Evolutionary conservation across 228 moss, liverwort and hornwort species (phyloP).

Genomic region (Sphagnum fallax): DNA sequence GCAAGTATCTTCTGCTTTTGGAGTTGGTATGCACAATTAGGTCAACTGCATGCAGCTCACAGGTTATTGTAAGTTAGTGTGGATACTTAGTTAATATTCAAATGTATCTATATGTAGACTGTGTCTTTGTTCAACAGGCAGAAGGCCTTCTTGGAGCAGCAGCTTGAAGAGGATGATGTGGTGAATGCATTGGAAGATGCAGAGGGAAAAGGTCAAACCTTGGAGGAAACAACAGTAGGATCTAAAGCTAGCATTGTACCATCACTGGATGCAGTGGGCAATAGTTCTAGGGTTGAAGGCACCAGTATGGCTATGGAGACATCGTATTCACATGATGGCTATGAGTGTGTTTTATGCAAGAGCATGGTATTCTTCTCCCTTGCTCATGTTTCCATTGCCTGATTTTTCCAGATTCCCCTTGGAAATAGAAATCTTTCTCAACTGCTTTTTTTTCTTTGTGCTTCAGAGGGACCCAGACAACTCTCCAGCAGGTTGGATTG

Average conservation of each 20-base stretch:
- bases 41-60: neutral
- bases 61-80: neutral
- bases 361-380: conserved; percentile 44
- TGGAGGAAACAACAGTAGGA: too few relatives aligned
- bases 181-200: too few relatives aligned
- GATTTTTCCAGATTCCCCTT: neutral
- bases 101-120: neutral
- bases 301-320: conserved; percentile 19
- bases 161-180: neutral
- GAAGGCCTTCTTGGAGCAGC: conserved; percentile 73
- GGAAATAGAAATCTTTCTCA: neutral
- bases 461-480: too few relatives aligned
- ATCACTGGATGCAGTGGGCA: neutral
- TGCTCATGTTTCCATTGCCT: neutral
- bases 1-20: neutral
- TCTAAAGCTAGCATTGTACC: too few relatives aligned
- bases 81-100: neutral
- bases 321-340: conserved; percentile 17
- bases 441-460: too few relatives aligned
- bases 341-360: conserved; percentile 94
- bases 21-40: neutral
- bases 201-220: too few relatives aligned
- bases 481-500: conserved; percentile 89
- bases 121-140: conserved; percentile 40
- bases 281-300: conserved; percentile 7